phyloP scores from a whole-genome alignment of 257 asterid species.

The Solanum etuberosum region DNA sequence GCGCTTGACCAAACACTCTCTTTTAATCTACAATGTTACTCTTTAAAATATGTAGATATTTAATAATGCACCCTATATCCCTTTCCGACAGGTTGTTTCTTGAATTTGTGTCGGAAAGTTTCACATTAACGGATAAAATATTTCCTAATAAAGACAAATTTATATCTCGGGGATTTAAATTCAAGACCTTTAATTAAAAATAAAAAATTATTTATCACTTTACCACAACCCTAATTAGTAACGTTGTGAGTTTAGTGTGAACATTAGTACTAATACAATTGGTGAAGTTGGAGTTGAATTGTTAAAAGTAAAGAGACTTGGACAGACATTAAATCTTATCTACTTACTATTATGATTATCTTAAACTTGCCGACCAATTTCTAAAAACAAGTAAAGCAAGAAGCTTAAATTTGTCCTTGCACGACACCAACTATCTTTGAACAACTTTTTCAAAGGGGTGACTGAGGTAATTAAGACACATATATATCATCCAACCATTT shows the following conservation, averaged over 20 bases:
- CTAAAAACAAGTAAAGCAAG: not conserved
- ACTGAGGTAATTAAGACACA: not conserved
- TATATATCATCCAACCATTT: not conserved
- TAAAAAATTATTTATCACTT: not conserved
- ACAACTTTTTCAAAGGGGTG: not conserved
- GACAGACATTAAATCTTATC: not conserved
- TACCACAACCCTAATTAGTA: accelerated
- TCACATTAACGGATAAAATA: accelerated
- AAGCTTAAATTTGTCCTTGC: not conserved
- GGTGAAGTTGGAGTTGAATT: not conserved
- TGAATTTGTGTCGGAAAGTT: accelerated
- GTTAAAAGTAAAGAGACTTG: no score
- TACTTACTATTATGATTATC: not conserved
- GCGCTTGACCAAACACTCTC: not conserved
- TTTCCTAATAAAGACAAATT: accelerated
- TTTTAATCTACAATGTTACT: no score
- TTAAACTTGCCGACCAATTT: not conserved
- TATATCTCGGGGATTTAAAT: no score
- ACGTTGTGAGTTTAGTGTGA: not conserved
- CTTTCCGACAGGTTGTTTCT: no score
- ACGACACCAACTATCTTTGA: not conserved
- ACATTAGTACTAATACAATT: not conserved
- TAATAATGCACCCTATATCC: no score
- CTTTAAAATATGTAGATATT: not conserved
- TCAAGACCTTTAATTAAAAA: no score